Percentiles rank a stretch among this genome's conserved stretches.
Conservation (phyloP, 768 basidiomycete species). For the Pluteus cervinus region DNA sequence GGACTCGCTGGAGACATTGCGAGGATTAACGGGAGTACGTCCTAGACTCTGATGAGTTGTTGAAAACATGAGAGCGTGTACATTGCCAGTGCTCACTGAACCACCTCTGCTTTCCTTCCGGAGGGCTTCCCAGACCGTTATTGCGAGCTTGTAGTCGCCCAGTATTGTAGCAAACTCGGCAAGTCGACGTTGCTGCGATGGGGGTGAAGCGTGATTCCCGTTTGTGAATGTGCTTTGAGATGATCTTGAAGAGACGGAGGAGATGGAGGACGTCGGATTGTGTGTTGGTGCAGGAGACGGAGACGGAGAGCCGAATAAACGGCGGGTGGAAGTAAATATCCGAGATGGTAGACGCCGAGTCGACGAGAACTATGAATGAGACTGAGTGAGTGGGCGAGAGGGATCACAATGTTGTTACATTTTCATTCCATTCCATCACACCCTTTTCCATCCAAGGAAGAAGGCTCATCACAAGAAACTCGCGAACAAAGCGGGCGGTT, state of each 20-base stretch:
- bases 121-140: conserved; percentile 77
- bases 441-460: conserved; percentile 97
- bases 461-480: conserved; percentile 84
- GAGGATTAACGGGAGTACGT: conserved; percentile 72
- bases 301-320: conserved; percentile 67
- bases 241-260: conserved; percentile 29
- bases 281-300: conserved; percentile 39
- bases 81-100: conserved; percentile 46
- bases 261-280: conserved; percentile 34
- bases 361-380: conserved; percentile 52
- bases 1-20: conserved; percentile 58
- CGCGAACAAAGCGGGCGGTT: conserved; percentile 73
- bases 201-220: conserved; percentile 28
- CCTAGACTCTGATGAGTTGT: too few relatives aligned
- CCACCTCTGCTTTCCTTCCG: conserved; percentile 87
- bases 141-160: conserved; percentile 84
- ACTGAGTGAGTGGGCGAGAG: conserved; percentile 5
- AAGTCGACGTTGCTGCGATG: conserved; percentile 75
- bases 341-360: conserved; percentile 77
- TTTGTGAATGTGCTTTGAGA: conserved; percentile 27
- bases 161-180: conserved; percentile 94
- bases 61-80: not conserved
- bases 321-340: conserved; percentile 80
- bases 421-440: conserved; percentile 92
- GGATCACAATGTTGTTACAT: conserved; percentile 32